phyloP scores from a whole-genome alignment of 768 basidiomycete species.

The Pleurotus cornucopiae region DNA sequence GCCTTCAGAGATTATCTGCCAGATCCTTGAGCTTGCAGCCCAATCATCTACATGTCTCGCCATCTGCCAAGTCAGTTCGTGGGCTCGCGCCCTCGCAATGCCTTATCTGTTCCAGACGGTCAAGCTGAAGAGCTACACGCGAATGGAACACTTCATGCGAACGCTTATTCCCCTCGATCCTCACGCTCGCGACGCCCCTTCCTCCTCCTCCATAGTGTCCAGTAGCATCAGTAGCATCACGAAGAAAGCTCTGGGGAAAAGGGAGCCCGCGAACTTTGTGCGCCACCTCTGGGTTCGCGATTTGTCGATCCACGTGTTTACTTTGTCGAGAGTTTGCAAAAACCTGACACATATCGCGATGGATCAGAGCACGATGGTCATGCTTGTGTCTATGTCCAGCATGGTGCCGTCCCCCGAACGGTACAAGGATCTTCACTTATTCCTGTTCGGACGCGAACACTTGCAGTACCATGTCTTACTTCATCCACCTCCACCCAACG shows the following conservation, averaged over 20 bases:
- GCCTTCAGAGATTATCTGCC: background rate
- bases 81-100: background rate
- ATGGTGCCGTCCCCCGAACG: background rate
- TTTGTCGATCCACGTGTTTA: background rate
- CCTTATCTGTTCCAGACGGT: background rate
- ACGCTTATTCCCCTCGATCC: background rate
- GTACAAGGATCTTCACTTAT: background rate
- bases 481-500: background rate
- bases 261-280: background rate
- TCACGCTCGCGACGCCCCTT: background rate
- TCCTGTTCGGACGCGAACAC: background rate
- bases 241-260: background rate
- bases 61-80: background rate
- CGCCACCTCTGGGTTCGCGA: background rate
- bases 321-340: background rate
- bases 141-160: background rate
- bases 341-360: background rate
- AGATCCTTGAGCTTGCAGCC: background rate
- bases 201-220: background rate
- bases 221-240: background rate
- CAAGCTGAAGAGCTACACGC: background rate
- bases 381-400: background rate
- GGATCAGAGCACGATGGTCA: background rate
- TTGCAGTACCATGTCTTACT: background rate
- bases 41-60: background rate